phyloP scores from a whole-genome alignment of 2,329 filamentous ascomycete species.

The Biscogniauxia sp. region DNA sequence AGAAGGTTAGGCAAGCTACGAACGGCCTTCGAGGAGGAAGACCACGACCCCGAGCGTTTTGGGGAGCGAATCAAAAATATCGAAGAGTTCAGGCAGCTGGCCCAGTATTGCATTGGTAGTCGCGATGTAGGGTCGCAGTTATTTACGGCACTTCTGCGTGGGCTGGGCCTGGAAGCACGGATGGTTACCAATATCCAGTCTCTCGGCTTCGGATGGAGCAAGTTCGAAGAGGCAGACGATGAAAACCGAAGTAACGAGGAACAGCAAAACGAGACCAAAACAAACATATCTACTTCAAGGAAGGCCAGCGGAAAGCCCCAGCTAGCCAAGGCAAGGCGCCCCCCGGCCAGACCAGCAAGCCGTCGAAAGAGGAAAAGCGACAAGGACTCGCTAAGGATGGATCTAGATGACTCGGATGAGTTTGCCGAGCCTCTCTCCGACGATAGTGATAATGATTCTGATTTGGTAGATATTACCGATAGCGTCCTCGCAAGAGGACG shows the following conservation, averaged over 20 bases:
- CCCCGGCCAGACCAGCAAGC: constrained; percentile 21
- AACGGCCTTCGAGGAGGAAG: constrained; percentile 64
- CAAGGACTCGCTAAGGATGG: constrained; percentile 26
- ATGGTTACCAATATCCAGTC: constrained; percentile 85
- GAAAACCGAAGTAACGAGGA: constrained; percentile 38
- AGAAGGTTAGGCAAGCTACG: constrained; percentile 71
- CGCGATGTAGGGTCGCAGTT: constrained; percentile 85
- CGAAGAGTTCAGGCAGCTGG: constrained; percentile 65
- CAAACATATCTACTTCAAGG: constrained; percentile 31
- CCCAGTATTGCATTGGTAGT: constrained; percentile 72
- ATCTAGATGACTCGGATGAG: constrained; percentile 46
- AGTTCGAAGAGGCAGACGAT: constrained; percentile 71
- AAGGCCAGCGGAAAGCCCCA: constrained; percentile 33
- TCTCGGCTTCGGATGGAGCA: constrained; percentile 87
- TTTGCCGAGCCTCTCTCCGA: constrained; percentile 46
- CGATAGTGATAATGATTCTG: constrained; percentile 59
- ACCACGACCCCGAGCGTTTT: constrained; percentile 61
- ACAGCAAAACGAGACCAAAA: constrained; percentile 13
- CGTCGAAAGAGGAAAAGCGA: constrained; percentile 25
- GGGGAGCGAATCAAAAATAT: constrained; percentile 73
- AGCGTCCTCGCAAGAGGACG: constrained; percentile 39
- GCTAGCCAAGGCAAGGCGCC: constrained; percentile 16
- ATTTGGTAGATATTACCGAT: constrained; percentile 55
- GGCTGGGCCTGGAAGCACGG: constrained; percentile 76
- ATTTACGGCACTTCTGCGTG: constrained; percentile 81